Percentiles rank a stretch among this genome's conserved stretches.
Conservation (phyloP, 2,329 filamentous ascomycete genomes). For the Simplicillium aogashimaense region DNA sequence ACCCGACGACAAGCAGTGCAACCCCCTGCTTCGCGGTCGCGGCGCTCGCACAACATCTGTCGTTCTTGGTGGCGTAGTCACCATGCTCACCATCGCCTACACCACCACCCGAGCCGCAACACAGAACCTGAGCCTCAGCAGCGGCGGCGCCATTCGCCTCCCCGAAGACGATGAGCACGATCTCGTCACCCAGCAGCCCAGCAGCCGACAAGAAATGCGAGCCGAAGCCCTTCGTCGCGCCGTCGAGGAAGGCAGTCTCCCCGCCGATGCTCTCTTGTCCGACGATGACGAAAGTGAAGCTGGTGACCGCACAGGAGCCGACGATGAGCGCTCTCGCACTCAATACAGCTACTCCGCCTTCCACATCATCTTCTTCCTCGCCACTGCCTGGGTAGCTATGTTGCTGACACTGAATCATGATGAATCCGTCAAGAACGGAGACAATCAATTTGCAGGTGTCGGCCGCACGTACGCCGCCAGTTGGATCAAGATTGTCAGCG, state of each 20-base stretch:
- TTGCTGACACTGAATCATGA: constrained; percentile 69
- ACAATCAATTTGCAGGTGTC: constrained; percentile 76
- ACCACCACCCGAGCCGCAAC: constrained; percentile 95
- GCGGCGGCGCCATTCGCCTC: constrained; percentile 43
- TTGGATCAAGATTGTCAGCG: constrained; percentile 98
- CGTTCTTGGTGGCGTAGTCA: constrained; percentile 86
- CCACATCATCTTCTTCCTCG: constrained; percentile 95
- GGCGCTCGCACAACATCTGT: constrained; percentile 85
- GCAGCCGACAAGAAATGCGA: constrained; percentile 77
- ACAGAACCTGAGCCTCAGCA: constrained; percentile 69
- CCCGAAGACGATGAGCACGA: constrained; percentile 74
- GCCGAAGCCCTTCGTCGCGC: constrained; percentile 83
- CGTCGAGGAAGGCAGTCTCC: constrained; percentile 84
- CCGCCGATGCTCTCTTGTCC: constrained; percentile 78
- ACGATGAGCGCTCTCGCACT: constrained; percentile 81
- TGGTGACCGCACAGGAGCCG: constrained; percentile 54
- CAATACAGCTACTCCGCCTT: constrained; percentile 97
- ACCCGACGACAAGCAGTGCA: constrained; percentile 86
- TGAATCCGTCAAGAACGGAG: constrained; percentile 43
- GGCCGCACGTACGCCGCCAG: constrained; percentile 94
- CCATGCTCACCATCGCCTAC: constrained; percentile 94
- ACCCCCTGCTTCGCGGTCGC: constrained; percentile 72
- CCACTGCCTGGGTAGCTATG: constrained; percentile 91
- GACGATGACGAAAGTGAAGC: constrained; percentile 59
- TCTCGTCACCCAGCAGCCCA: constrained; percentile 77